phyloP scores from a whole-genome alignment of 495 filamentous ascomycete genomes.

The Neurospora africana region DNA sequence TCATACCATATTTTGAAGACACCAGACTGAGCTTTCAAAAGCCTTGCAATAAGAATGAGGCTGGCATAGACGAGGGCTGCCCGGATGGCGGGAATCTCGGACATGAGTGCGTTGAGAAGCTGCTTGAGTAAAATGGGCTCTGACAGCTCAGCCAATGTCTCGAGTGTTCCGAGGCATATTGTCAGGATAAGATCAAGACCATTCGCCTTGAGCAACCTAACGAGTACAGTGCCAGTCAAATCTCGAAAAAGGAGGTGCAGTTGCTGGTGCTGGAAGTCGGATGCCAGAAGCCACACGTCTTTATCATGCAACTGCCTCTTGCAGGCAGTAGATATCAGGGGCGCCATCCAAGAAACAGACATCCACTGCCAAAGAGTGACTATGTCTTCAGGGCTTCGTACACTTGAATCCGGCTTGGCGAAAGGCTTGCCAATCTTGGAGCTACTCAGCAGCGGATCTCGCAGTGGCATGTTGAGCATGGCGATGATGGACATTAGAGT shows the following conservation, averaged over 20 bases:
- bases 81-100: slow-evolving; percentile 33
- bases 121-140: slow-evolving; percentile 61
- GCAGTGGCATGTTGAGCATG: slow-evolving; percentile 63
- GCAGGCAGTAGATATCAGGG: slow-evolving; percentile 54
- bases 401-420: slow-evolving; percentile 42
- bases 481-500: slow-evolving; percentile 29
- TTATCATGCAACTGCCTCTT: slow-evolving; percentile 56
- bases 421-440: slow-evolving; percentile 52
- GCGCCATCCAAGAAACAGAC: slow-evolving; percentile 72
- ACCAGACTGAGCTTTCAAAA: slow-evolving; percentile 53
- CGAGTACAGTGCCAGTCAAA: slow-evolving; percentile 59
- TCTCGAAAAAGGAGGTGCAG: slow-evolving; percentile 64
- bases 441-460: slow-evolving; percentile 46
- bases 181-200: slow-evolving; percentile 64
- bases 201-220: slow-evolving; percentile 60
- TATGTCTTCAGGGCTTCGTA: slow-evolving; percentile 74
- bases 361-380: slow-evolving; percentile 72
- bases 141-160: slow-evolving; percentile 52
- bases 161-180: slow-evolving; percentile 46
- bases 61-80: slow-evolving; percentile 57
- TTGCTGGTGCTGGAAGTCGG: slow-evolving; percentile 63
- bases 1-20: slow-evolving; percentile 67
- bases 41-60: slow-evolving; percentile 46
- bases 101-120: slow-evolving; percentile 56
- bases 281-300: slow-evolving; percentile 67